Conservation (phyloP, 2,329 filamentous ascomycete genomes). For the Sclerotinia glacialis region DNA sequence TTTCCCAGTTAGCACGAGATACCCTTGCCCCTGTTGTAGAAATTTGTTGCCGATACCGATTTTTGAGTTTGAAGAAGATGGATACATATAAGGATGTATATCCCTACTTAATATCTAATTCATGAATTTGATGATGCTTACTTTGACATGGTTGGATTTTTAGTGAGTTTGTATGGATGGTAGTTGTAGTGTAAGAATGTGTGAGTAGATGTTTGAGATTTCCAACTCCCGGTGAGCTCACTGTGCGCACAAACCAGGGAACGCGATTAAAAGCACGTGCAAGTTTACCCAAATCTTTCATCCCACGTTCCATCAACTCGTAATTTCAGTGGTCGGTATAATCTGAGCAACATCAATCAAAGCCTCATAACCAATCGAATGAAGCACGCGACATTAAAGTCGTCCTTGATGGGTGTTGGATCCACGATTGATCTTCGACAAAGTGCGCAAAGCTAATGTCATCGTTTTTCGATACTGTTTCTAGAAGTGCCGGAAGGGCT, state of each 20-base stretch:
- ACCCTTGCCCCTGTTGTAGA: constrained; percentile 10
- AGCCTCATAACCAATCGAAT: constrained; percentile 22
- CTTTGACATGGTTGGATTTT: not conserved
- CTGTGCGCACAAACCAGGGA: not conserved
- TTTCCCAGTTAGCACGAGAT: constrained; percentile 9
- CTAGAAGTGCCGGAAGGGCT: not conserved
- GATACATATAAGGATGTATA: not conserved
- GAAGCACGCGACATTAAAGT: constrained; percentile 22
- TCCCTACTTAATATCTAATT: constrained; percentile 7
- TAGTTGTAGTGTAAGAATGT: no score
- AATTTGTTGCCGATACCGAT: not conserved
- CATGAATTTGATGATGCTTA: not conserved
- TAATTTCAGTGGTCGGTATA: constrained; percentile 2
- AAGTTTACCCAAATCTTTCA: not conserved
- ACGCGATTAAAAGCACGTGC: not conserved
- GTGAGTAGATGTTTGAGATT: no score
- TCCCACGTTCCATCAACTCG: constrained; percentile 13
- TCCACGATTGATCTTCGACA: constrained; percentile 2
- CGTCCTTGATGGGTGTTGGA: constrained; percentile 2
- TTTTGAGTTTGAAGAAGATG: not conserved
- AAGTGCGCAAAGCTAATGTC: constrained; percentile 6
- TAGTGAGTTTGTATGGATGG: not conserved
- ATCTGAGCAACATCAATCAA: not conserved
- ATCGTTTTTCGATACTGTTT: not conserved
- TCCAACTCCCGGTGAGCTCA: constrained; percentile 1